Percentiles rank a stretch among this genome's conserved stretches.
Evolutionary conservation across 129 eudicot species (phyloP).

Genomic region (Erigeron canadensis): DNA sequence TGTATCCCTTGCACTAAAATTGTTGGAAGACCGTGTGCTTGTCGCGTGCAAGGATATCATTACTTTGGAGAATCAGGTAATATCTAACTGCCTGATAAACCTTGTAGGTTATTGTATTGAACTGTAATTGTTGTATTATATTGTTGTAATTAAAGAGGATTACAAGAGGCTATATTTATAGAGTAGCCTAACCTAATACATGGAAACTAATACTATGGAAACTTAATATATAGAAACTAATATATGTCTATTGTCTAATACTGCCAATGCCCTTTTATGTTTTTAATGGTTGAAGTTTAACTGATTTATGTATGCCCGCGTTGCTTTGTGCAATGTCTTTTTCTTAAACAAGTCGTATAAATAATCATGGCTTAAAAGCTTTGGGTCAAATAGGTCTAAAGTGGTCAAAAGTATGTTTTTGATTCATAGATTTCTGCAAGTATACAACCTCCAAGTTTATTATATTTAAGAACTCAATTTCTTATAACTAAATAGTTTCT

Average conservation of each 20-base stretch:
- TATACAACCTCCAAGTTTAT: background rate
- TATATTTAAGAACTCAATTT: background rate
- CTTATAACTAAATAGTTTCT: too few relatives aligned
- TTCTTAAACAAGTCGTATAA: background rate
- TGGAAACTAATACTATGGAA: too few relatives aligned
- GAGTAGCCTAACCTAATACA: too few relatives aligned
- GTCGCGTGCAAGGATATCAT: constrained; percentile 93
- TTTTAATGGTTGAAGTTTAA: constrained; percentile 4
- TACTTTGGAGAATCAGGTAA: constrained; percentile 90
- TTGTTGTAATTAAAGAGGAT: too few relatives aligned
- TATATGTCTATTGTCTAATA: too few relatives aligned
- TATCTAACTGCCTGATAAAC: too few relatives aligned
- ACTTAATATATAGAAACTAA: too few relatives aligned
- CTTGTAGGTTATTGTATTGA: too few relatives aligned
- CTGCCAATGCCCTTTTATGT: background rate
- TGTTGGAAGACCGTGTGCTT: constrained; percentile 84
- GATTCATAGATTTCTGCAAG: too few relatives aligned
- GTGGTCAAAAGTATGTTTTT: background rate
- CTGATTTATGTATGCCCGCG: background rate
- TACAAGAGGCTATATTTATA: too few relatives aligned
- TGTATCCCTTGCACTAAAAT: constrained; percentile 84
- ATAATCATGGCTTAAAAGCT: background rate
- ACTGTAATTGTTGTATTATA: too few relatives aligned
- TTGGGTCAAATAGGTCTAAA: background rate
- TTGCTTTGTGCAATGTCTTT: background rate